Evolutionary conservation across 495 filamentous ascomycete species (phyloP).

Genomic region (Apiosordaria backusii): DNA sequence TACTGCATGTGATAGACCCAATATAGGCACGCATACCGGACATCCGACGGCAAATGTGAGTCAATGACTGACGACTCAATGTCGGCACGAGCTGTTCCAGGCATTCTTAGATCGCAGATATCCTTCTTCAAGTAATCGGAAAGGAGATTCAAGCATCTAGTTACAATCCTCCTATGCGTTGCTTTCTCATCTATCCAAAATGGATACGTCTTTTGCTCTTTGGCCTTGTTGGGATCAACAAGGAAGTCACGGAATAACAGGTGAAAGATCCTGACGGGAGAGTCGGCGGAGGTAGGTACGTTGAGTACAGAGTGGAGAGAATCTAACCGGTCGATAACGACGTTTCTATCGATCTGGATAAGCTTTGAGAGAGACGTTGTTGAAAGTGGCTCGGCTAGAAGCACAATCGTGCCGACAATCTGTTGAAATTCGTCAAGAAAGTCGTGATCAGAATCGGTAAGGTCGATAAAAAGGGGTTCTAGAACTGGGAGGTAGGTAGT

Average conservation of each 20-base stretch:
- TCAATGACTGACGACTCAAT: conserved; percentile 22
- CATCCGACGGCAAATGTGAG: conserved; percentile 25
- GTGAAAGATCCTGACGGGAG: conserved; percentile 41
- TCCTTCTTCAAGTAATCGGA: conserved; percentile 32
- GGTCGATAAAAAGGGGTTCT: neutral
- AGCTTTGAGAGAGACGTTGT: conserved; percentile 24
- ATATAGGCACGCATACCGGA: conserved; percentile 39
- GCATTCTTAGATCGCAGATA: conserved; percentile 35
- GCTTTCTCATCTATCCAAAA: neutral
- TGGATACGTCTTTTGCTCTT: neutral
- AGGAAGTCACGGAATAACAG: conserved; percentile 53
- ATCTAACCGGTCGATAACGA: conserved; percentile 23
- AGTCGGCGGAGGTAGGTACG: conserved; percentile 27
- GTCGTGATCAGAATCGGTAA: neutral
- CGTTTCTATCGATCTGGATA: conserved; percentile 10
- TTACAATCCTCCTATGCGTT: conserved; percentile 19
- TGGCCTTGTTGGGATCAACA: conserved; percentile 26
- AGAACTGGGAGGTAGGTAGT: conserved; percentile 1
- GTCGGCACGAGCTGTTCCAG: conserved; percentile 28
- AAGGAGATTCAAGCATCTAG: conserved; percentile 38
- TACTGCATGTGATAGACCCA: conserved; percentile 47
- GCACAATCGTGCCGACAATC: conserved; percentile 31
- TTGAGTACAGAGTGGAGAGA: conserved; percentile 37
- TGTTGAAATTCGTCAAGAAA: conserved; percentile 3
- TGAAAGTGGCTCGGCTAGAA: conserved; percentile 34